phyloP scores from a whole-genome alignment of 768 basidiomycete species.

The Suillus subaureus region DNA sequence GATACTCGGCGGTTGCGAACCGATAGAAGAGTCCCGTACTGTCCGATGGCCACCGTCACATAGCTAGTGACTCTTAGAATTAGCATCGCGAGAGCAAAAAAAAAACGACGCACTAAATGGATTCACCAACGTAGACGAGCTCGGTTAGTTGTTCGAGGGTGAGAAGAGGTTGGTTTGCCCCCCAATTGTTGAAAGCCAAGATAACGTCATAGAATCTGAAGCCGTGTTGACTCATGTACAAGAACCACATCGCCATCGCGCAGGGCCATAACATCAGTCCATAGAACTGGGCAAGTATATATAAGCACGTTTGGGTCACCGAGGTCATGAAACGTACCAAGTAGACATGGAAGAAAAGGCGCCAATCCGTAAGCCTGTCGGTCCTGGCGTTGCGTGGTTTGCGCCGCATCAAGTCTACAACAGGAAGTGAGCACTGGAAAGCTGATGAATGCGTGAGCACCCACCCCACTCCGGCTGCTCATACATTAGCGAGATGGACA shows the following conservation, averaged over 20 bases:
- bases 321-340: slow-evolving; percentile 33
- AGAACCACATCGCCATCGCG: slow-evolving; percentile 43
- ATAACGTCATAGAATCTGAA: slow-evolving; percentile 39
- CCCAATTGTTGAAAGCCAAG: slow-evolving; percentile 42
- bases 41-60: slow-evolving; percentile 35
- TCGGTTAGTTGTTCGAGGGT: slow-evolving; percentile 33
- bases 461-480: slow-evolving; percentile 45
- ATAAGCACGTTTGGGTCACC: neutral
- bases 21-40: slow-evolving; percentile 27
- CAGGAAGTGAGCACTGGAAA: slow-evolving; percentile 1
- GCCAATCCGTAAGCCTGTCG: slow-evolving; percentile 51
- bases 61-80: slow-evolving; percentile 28
- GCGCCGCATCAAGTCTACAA: slow-evolving; percentile 39
- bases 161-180: too few species aligned
- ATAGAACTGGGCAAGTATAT: slow-evolving; percentile 34
- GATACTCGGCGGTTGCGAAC: slow-evolving; percentile 34
- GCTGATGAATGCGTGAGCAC: neutral
- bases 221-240: slow-evolving; percentile 39
- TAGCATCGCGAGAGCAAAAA: neutral
- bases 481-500: slow-evolving; percentile 43
- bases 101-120: slow-evolving; percentile 39
- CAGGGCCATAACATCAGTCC: slow-evolving; percentile 48
- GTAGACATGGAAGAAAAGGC: slow-evolving; percentile 51
- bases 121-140: slow-evolving; percentile 43
- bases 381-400: slow-evolving; percentile 45